Evolutionary conservation across 805 yeast genomes (phyloP).

Genomic region (Zygoascus ofunaensis): DNA sequence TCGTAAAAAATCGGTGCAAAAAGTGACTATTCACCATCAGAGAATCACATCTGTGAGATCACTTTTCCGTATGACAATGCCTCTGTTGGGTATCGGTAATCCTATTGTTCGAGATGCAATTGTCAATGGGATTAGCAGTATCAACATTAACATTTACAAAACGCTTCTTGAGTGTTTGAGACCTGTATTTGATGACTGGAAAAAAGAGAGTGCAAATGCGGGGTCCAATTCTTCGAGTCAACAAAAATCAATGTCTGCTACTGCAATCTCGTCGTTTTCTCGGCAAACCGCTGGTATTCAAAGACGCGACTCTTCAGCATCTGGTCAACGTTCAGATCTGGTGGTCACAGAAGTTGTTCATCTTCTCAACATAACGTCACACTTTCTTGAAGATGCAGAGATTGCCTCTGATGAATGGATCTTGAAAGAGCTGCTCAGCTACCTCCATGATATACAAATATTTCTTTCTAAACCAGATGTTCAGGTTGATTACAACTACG

Average conservation of each 20-base stretch:
- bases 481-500: conserved; percentile 62
- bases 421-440: conserved; percentile 49
- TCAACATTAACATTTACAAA: conserved; percentile 80
- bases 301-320: conserved; percentile 21
- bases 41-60: conserved; percentile 88
- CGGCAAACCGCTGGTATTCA: background rate
- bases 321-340: conserved; percentile 19
- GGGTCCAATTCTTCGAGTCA: background rate
- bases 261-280: background rate
- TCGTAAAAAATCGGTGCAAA: conserved; percentile 68
- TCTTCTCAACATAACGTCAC: conserved; percentile 59
- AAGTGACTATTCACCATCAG: conserved; percentile 77
- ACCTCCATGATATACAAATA: conserved; percentile 51
- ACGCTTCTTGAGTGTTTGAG: conserved; percentile 73
- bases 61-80: conserved; percentile 78
- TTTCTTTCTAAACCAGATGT: conserved; percentile 48
- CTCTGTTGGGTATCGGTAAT: conserved; percentile 64
- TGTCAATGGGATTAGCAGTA: conserved; percentile 79
- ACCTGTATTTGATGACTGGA: conserved; percentile 48
- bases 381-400: conserved; percentile 43
- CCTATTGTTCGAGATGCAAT: conserved; percentile 71
- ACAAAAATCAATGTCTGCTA: conserved; percentile 2
- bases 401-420: conserved; percentile 62
- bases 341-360: conserved; percentile 72
- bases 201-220: conserved; percentile 18